These are phyloP conservation scores for Mycena crocata DNA, from an alignment of 768 basidiomycete genomes.

Conservation along the genomic window DNA sequence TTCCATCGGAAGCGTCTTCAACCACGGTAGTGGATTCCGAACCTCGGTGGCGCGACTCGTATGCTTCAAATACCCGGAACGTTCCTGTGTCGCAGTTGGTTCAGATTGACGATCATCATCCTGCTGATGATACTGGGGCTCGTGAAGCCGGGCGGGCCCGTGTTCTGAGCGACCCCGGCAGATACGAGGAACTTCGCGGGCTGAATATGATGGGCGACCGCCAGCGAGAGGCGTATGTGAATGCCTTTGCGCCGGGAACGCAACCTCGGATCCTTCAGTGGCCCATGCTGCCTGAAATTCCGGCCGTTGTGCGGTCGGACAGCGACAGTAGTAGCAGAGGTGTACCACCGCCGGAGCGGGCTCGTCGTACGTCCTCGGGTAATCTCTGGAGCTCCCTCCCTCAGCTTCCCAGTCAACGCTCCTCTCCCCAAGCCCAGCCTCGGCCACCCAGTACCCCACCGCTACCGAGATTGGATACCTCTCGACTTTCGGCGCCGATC, in stretches of 20 bases:
- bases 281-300: not conserved
- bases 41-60: slow-evolving; percentile 11
- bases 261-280: not conserved
- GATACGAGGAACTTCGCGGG: slow-evolving; percentile 32
- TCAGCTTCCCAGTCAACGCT: slow-evolving; percentile 12
- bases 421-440: slow-evolving; percentile 18
- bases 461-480: slow-evolving; percentile 29
- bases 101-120: slow-evolving; percentile 19
- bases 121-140: not conserved
- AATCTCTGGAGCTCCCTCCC: slow-evolving; percentile 25
- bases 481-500: not conserved
- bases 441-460: slow-evolving; percentile 32
- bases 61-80: slow-evolving; percentile 1
- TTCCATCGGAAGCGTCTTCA: slow-evolving; percentile 26
- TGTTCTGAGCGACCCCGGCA: slow-evolving; percentile 12
- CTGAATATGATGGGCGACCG: slow-evolving; percentile 22
- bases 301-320: slow-evolving; percentile 32
- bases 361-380: slow-evolving; percentile 18
- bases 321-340: not conserved
- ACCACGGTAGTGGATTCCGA: slow-evolving; percentile 25
- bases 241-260: slow-evolving; percentile 22
- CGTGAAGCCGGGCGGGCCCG: slow-evolving; percentile 14
- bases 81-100: slow-evolving; percentile 31
- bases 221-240: slow-evolving; percentile 25
- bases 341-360: slow-evolving; percentile 2